Evolutionary conservation across 305 asterid genomes (phyloP).

Genomic region (Withania somnifera): DNA sequence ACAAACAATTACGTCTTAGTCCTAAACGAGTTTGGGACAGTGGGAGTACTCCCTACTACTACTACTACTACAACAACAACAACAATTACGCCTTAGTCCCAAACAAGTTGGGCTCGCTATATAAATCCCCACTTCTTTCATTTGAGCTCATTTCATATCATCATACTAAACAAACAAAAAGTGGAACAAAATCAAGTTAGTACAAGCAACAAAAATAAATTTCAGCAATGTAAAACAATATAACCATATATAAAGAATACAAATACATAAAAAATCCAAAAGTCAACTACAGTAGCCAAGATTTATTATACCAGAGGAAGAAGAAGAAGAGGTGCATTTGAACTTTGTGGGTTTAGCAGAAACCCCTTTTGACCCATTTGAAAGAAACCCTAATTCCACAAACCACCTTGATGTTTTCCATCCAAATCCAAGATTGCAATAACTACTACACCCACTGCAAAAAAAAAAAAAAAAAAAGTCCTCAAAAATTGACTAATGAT

Average conservation of each 20-base stretch:
- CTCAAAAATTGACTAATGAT: not conserved
- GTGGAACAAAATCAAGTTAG: not conserved
- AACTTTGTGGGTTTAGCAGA: constrained; percentile 15
- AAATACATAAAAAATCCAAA: not conserved
- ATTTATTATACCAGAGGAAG: constrained; percentile 30
- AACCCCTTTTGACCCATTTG: constrained; percentile 19
- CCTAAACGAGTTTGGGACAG: too few species aligned
- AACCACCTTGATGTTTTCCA: constrained; percentile 50
- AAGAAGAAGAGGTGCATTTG: constrained; percentile 25
- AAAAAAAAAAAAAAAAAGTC: not conserved
- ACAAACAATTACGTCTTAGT: not conserved
- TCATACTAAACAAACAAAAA: not conserved
- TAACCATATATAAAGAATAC: not conserved
- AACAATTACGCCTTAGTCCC: not conserved
- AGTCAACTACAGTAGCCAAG: not conserved
- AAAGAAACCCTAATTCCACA: constrained; percentile 17
- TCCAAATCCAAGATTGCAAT: constrained; percentile 24
- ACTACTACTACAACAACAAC: not conserved
- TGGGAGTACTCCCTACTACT: too few species aligned
- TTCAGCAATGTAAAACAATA: not conserved
- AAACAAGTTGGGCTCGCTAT: not conserved
- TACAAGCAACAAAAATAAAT: not conserved
- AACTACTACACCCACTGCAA: constrained; percentile 25
- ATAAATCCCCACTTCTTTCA: not conserved
- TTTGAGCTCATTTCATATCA: not conserved